A percentile compares a stretch with the other conserved stretches of the same genome.
These are phyloP conservation scores for Nemania abortiva DNA, from an alignment of 2,329 filamentous ascomycete genomes.

Conservation along the genomic window DNA sequence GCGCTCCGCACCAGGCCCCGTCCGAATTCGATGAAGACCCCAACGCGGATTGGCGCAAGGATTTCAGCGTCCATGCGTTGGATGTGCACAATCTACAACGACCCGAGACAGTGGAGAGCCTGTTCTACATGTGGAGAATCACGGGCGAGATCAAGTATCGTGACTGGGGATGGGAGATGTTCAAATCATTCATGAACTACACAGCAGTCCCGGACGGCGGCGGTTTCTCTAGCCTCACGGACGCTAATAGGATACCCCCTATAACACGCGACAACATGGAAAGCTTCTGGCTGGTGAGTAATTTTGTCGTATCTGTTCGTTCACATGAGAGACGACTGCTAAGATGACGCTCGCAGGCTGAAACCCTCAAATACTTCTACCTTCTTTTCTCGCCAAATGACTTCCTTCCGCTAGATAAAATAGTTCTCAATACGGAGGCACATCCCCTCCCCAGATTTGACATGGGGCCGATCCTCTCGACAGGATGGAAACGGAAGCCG, in stretches of 20 bases:
- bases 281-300: slow-evolving; percentile 92
- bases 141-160: slow-evolving; percentile 90
- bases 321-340: slow-evolving; percentile 14
- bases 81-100: slow-evolving; percentile 94
- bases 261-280: slow-evolving; percentile 91
- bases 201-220: slow-evolving; percentile 81
- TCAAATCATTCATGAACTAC: slow-evolving; percentile 88
- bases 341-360: slow-evolving; percentile 69
- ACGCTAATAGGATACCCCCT: slow-evolving; percentile 80
- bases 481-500: slow-evolving; percentile 82
- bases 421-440: slow-evolving; percentile 96
- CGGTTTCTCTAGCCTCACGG: slow-evolving; percentile 84
- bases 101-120: slow-evolving; percentile 94
- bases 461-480: slow-evolving; percentile 79
- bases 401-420: slow-evolving; percentile 83
- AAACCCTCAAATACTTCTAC: slow-evolving; percentile 98
- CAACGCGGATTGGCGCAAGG: slow-evolving; percentile 76
- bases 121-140: slow-evolving; percentile 99
- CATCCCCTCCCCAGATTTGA: slow-evolving; percentile 91
- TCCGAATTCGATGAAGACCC: slow-evolving; percentile 63
- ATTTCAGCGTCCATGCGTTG: slow-evolving; percentile 82
- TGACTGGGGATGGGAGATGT: slow-evolving; percentile 99
- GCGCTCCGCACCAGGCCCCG: slow-evolving; percentile 64
- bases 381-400: slow-evolving; percentile 89
- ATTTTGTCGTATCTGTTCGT: neutral